These are phyloP conservation scores for Lactarius hengduanensis DNA, from an alignment of 768 basidiomycete genomes.

Conservation along the genomic window DNA sequence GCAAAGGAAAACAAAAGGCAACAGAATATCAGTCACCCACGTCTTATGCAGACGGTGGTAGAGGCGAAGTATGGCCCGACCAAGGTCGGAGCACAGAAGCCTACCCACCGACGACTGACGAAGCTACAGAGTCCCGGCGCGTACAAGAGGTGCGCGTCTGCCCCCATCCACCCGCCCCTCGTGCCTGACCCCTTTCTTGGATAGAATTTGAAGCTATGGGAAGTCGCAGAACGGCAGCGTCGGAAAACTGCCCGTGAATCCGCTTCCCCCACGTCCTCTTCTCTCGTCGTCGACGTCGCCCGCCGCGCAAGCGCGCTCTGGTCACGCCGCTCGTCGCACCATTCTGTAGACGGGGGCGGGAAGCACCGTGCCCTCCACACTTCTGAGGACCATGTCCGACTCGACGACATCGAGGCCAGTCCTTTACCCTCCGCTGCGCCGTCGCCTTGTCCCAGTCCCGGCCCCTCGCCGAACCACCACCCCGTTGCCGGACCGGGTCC, in stretches of 20 bases:
- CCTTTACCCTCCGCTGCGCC: slow-evolving; percentile 41
- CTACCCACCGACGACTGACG: slow-evolving; percentile 71
- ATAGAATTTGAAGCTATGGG: slow-evolving; percentile 77
- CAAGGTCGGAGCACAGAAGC: slow-evolving; percentile 24
- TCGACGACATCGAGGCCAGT: slow-evolving; percentile 48
- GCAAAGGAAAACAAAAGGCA: slow-evolving; percentile 25
- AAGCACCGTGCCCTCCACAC: slow-evolving; percentile 49
- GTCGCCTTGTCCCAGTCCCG: slow-evolving; percentile 35
- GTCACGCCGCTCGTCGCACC: slow-evolving; percentile 41
- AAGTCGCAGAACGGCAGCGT: slow-evolving; percentile 69
- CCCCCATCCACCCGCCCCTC: not conserved
- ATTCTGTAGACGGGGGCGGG: slow-evolving; percentile 40
- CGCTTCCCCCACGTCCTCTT: slow-evolving; percentile 35
- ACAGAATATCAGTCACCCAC: not conserved
- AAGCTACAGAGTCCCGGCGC: slow-evolving; percentile 62
- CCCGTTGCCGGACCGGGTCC: slow-evolving; percentile 19
- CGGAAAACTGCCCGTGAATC: slow-evolving; percentile 72
- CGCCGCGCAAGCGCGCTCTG: slow-evolving; percentile 60
- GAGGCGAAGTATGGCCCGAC: slow-evolving; percentile 6
- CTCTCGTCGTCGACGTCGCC: slow-evolving; percentile 58
- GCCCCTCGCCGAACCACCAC: slow-evolving; percentile 30
- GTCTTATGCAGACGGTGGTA: slow-evolving; percentile 10
- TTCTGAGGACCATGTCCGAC: slow-evolving; percentile 51
- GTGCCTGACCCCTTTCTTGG: slow-evolving; percentile 15
- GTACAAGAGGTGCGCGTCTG: slow-evolving; percentile 62